Base-by-base conservation (phyloP, 306 rosid genomes). In the Pyrus bretschneideri region DNA sequence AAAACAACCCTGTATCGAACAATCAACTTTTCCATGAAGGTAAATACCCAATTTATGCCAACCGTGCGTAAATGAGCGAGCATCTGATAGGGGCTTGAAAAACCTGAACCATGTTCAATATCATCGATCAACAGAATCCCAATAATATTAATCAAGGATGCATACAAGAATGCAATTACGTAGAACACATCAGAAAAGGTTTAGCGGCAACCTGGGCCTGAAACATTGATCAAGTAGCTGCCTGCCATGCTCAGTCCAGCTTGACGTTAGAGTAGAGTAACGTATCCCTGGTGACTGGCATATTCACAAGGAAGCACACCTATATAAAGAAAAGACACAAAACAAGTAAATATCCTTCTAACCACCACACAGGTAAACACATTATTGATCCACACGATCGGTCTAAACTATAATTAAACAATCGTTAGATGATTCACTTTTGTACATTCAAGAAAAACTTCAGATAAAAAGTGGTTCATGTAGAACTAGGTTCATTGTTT, bases 241-340 rank as follows among this genome's bases (percentile, higher is more conserved):
- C 25, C 44, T 57, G 64, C 64, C 76, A 73, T 31, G 87, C 82
- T 80, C 85, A 93, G 75, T 93, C 98, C 74, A 93, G 89, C 87
- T 93, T 93, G 83, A 93, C 96, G 29, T 88, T 93, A 45, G 98
- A 89, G 82, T 91, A 93, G 22, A 93, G 88, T 71, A 93, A 91
- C 2, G 98, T 93, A 88, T 93, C 98, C 87, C 82, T 91, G 33
- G 97, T 89, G 73, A 91, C 77, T 19, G 96, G 91, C 98, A 93
- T 91, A 63, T 87, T 79, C 74, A 88, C 9, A 76, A 93, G 93
- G 84, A 87, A 91, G 83, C 84, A 40, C 38, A 83, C 83, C 97
- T 93, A 93, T 77, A 76, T 61, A 33, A 55, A 75, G 55, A 81
- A 29, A 69, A 31, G 60, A 51, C 75, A 17, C 52, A 49, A 35